A percentile compares a stretch with the other conserved stretches of the same genome.
These are phyloP conservation scores for Colletotrichum shisoi DNA, from an alignment of 2,329 filamentous ascomycete species.

Conservation along the genomic window DNA sequence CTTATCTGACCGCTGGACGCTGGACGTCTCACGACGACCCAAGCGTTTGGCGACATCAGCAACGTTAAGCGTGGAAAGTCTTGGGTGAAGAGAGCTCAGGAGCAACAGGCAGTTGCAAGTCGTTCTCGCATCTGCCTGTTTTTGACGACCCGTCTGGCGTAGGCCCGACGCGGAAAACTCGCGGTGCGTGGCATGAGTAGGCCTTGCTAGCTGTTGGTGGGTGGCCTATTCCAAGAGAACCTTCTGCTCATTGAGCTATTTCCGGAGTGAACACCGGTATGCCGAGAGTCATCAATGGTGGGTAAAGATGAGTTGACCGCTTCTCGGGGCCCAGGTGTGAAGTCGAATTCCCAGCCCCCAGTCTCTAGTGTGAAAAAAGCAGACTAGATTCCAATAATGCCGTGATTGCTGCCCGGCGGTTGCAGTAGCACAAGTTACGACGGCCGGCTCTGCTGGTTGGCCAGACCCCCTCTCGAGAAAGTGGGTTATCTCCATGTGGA, in stretches of 20 bases:
- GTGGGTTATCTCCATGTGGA: constrained; percentile 15
- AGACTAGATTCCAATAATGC: constrained; percentile 10
- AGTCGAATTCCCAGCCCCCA: neutral
- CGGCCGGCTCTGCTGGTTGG: constrained; percentile 29
- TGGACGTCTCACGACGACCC: constrained; percentile 1
- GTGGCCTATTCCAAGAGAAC: neutral
- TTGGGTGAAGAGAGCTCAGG: neutral
- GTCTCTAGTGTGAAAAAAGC: neutral
- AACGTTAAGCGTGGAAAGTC: neutral
- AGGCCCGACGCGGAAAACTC: neutral
- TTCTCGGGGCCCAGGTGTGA: constrained; percentile 1
- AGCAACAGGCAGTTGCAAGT: neutral
- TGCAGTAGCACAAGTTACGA: constrained; percentile 38
- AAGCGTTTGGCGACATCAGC: constrained; percentile 2
- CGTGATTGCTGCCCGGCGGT: constrained; percentile 33
- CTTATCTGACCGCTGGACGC: constrained; percentile 12
- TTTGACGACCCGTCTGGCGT: neutral
- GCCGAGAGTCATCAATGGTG: constrained; percentile 8
- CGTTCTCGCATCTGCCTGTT: neutral
- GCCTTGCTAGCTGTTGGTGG: constrained; percentile 17
- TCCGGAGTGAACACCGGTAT: constrained; percentile 5
- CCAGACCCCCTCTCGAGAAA: neutral
- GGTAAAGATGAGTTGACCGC: constrained; percentile 11
- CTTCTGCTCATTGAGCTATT: constrained; percentile 17
- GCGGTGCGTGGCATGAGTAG: constrained; percentile 23